Percentiles rank a stretch among this genome's conserved stretches.
Conservation (phyloP, 345 rosid species). For the Camelina neglecta region DNA sequence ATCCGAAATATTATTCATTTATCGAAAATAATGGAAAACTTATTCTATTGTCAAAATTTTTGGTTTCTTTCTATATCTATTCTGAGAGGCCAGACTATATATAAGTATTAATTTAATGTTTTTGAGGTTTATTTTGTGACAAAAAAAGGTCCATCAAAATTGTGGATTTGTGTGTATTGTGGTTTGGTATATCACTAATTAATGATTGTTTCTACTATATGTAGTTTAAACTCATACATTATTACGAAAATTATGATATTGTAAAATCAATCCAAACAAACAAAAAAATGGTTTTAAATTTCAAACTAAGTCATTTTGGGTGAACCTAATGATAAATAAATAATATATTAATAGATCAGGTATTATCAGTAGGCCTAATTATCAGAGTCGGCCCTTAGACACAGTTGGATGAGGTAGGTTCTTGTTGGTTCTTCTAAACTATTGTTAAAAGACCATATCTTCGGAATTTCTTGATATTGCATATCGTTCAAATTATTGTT, state of each 20-base stretch:
- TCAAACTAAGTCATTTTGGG: not conserved
- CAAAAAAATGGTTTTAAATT: not conserved
- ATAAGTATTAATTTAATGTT: too few species aligned
- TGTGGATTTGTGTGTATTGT: not conserved
- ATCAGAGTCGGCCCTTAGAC: not conserved
- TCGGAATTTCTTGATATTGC: not conserved
- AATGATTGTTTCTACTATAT: not conserved
- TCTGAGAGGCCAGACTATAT: too few species aligned
- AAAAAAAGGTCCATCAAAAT: not conserved
- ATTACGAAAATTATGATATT: not conserved
- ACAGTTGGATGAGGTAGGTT: not conserved
- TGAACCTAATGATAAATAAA: not conserved
- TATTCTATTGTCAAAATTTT: too few species aligned
- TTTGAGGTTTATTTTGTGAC: too few species aligned
- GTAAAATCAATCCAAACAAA: not conserved
- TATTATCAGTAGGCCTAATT: not conserved
- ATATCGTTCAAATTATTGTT: not conserved
- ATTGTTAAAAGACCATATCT: slow-evolving; percentile 11
- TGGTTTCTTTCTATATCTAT: too few species aligned
- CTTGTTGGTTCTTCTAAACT: not conserved
- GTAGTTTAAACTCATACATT: not conserved
- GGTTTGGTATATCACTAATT: not conserved
- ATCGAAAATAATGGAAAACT: too few species aligned
- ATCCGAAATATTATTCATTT: too few species aligned
- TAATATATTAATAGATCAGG: not conserved